Percentiles rank a stretch among this genome's conserved stretches.
Evolutionary conservation across 75 land plant genomes (phyloP).

Genomic region (Cryptomeria japonica): DNA sequence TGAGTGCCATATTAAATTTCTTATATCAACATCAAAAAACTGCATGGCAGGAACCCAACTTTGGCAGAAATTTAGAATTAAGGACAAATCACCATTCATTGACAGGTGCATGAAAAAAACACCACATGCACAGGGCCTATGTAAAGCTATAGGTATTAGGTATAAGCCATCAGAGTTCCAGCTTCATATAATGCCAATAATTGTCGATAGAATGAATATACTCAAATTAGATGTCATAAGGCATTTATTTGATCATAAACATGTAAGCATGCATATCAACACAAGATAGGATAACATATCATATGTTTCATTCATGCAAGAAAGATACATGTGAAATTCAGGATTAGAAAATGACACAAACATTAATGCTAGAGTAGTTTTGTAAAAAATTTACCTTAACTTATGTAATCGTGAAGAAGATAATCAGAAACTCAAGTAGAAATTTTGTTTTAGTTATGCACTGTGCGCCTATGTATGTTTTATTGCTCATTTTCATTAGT

Average conservation of each 20-base stretch:
- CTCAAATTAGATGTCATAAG: neutral
- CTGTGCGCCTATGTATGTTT: neutral
- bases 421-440: neutral
- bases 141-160: neutral
- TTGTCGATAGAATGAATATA: neutral
- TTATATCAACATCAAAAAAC: neutral
- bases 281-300: neutral
- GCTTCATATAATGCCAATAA: too few species aligned
- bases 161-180: neutral
- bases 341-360: neutral
- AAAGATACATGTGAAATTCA: neutral
- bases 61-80: too few species aligned
- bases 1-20: too few species aligned
- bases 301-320: neutral
- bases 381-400: too few species aligned
- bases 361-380: neutral
- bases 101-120: neutral
- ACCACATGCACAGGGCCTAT: neutral
- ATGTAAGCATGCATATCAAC: neutral
- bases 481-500: neutral
- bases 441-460: too few species aligned
- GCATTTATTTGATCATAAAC: neutral
- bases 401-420: neutral
- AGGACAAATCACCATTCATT: neutral
- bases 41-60: neutral